phyloP scores from a whole-genome alignment of 495 filamentous ascomycete species.

The Penicillium steckii region DNA sequence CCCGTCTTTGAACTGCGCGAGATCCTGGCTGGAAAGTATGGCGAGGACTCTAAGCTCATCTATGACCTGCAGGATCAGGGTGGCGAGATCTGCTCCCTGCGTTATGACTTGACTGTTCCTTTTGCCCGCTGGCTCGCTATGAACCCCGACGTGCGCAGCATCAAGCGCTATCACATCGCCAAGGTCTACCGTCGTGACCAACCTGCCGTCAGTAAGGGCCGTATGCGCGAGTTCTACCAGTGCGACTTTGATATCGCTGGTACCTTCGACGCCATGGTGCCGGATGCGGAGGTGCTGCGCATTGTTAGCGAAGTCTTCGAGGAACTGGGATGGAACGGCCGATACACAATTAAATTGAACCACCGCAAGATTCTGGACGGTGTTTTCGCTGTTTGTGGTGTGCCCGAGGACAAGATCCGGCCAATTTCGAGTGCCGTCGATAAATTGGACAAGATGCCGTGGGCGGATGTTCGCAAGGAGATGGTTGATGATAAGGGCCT shows the following conservation, averaged over 20 bases:
- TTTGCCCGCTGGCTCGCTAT: slow-evolving; percentile 86
- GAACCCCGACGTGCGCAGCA: slow-evolving; percentile 69
- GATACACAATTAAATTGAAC: slow-evolving; percentile 88
- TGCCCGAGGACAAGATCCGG: slow-evolving; percentile 80
- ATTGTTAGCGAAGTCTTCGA: slow-evolving; percentile 87
- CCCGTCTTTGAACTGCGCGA: slow-evolving; percentile 77
- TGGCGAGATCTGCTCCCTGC: slow-evolving; percentile 78
- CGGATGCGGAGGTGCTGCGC: slow-evolving; percentile 88
- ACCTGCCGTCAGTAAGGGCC: slow-evolving; percentile 80
- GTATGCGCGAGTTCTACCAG: slow-evolving; percentile 97
- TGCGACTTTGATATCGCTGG: slow-evolving; percentile 98
- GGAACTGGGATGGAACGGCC: slow-evolving; percentile 66
- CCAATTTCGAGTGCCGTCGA: slow-evolving; percentile 89
- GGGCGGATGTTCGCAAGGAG: slow-evolving; percentile 85
- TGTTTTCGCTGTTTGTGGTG: slow-evolving; percentile 86
- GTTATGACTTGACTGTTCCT: slow-evolving; percentile 91
- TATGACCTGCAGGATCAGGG: slow-evolving; percentile 86
- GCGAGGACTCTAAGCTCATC: slow-evolving; percentile 88
- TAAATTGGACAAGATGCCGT: slow-evolving; percentile 91
- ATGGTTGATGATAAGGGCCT: slow-evolving; percentile 94
- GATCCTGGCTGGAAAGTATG: slow-evolving; percentile 85
- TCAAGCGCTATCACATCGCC: slow-evolving; percentile 87
- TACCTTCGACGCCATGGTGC: slow-evolving; percentile 86
- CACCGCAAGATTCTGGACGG: slow-evolving; percentile 94
- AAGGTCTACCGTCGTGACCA: slow-evolving; percentile 85